Evolutionary conservation across 2,329 filamentous ascomycete species (phyloP).

Genomic region (Trichoderma koningii): DNA sequence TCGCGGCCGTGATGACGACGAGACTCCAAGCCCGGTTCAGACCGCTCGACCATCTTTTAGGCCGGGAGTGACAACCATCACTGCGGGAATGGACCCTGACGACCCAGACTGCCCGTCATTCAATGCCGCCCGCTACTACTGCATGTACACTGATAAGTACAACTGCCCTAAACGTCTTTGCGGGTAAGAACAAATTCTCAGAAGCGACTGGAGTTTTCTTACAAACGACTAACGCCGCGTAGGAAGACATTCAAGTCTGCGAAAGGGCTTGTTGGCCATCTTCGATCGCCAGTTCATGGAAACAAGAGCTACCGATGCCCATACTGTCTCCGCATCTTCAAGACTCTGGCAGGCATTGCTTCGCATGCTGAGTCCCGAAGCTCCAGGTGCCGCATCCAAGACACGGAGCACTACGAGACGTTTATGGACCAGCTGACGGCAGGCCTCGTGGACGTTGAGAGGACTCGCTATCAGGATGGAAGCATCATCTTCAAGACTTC

Average conservation of each 20-base stretch:
- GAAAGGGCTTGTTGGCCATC: slow-evolving; percentile 44
- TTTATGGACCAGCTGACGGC: slow-evolving; percentile 41
- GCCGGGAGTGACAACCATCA: slow-evolving; percentile 27
- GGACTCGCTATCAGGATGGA: slow-evolving; percentile 33
- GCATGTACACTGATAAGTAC: slow-evolving; percentile 48
- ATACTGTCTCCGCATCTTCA: slow-evolving; percentile 47
- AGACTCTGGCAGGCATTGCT: slow-evolving; percentile 46
- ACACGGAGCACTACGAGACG: slow-evolving; percentile 41
- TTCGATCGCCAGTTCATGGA: slow-evolving; percentile 48
- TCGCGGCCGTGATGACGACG: background rate
- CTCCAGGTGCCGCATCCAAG: slow-evolving; percentile 47
- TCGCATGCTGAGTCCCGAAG: slow-evolving; percentile 52
- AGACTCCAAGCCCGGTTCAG: background rate
- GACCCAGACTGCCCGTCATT: slow-evolving; percentile 54
- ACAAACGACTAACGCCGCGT: slow-evolving; percentile 16
- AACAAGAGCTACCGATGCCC: slow-evolving; percentile 45
- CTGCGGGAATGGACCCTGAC: slow-evolving; percentile 34
- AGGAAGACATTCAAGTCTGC: slow-evolving; percentile 47
- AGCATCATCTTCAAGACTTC: slow-evolving; percentile 36
- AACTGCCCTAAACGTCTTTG: slow-evolving; percentile 57
- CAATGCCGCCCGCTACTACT: slow-evolving; percentile 50
- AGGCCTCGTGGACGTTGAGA: slow-evolving; percentile 36
- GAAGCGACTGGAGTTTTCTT: no score
- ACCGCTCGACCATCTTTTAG: background rate
- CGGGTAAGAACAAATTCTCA: slow-evolving; percentile 43